These are phyloP conservation scores for Aureoboletus auriporus DNA, from an alignment of 768 basidiomycete genomes.

Conservation along the genomic window DNA sequence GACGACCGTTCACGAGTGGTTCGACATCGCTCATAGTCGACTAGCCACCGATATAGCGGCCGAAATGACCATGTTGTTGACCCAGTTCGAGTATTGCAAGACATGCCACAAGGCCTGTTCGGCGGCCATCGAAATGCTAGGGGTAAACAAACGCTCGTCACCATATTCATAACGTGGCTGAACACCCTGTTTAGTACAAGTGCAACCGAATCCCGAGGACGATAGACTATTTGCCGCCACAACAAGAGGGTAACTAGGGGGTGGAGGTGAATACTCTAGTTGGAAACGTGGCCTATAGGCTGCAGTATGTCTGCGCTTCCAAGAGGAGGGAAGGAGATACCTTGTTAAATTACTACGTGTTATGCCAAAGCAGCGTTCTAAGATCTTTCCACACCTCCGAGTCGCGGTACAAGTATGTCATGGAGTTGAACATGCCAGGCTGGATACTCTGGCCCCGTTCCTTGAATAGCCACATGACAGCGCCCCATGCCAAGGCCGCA, in stretches of 20 bases:
- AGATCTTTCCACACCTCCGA: conserved; percentile 83
- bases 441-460: conserved; percentile 88
- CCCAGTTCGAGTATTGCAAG: conserved; percentile 46
- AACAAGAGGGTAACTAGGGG: conserved; percentile 19
- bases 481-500: conserved; percentile 88
- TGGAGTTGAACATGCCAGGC: conserved; percentile 94
- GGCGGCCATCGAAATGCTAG: conserved; percentile 67
- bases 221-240: conserved; percentile 41
- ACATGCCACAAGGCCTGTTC: conserved; percentile 56
- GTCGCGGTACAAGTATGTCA: conserved; percentile 94
- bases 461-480: conserved; percentile 95
- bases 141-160: conserved; percentile 36
- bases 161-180: conserved; percentile 2
- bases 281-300: background rate
- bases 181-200: conserved; percentile 50
- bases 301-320: background rate
- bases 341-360: conserved; percentile 43
- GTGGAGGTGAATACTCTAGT: conserved; percentile 5
- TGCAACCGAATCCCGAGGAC: conserved; percentile 50
- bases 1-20: background rate
- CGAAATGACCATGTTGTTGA: conserved; percentile 56
- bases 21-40: conserved; percentile 5
- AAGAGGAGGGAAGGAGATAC: conserved; percentile 1
- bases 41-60: conserved; percentile 62
- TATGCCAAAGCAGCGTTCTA: conserved; percentile 88